Conservation (phyloP, 495 filamentous ascomycete species). For the Cercophora newfieldiana region DNA sequence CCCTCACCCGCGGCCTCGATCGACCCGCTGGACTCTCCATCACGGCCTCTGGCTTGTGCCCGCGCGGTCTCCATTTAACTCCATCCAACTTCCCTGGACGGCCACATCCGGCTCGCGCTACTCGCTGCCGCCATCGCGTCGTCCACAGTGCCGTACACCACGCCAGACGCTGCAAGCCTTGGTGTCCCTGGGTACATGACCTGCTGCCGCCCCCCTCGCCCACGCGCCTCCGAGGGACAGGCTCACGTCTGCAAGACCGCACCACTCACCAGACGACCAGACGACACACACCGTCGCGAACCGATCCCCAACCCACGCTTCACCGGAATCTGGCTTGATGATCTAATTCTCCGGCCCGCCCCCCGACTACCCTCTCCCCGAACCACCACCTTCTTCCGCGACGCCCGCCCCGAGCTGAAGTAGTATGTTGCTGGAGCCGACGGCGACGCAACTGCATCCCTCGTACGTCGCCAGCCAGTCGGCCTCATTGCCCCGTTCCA, state of each 20-base stretch:
- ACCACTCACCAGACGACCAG: constrained; percentile 27
- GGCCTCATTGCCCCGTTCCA: constrained; percentile 28
- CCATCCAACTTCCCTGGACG: constrained; percentile 20
- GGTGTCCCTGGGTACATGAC: constrained; percentile 32
- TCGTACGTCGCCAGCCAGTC: constrained; percentile 32
- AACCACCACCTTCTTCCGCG: constrained; percentile 24
- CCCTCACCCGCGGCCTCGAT: constrained; percentile 13
- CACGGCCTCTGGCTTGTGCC: constrained; percentile 18
- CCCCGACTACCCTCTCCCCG: constrained; percentile 24
- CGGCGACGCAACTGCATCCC: constrained; percentile 37
- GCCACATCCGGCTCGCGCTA: constrained; percentile 20
- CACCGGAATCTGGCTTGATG: constrained; percentile 27
- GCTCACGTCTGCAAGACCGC: constrained; percentile 12
- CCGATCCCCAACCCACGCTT: constrained; percentile 25
- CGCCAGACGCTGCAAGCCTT: constrained; percentile 32
- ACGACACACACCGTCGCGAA: constrained; percentile 29
- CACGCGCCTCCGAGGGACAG: neutral
- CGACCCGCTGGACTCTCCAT: constrained; percentile 4
- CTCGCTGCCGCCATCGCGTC: constrained; percentile 35
- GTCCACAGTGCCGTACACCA: constrained; percentile 30
- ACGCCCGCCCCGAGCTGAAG: constrained; percentile 18
- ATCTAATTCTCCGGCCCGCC: constrained; percentile 34
- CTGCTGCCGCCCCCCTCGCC: constrained; percentile 33
- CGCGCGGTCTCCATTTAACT: constrained; percentile 23
- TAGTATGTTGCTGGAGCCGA: constrained; percentile 45